These are phyloP conservation scores for Rhodosporidiobolus odoratus DNA, from an alignment of 768 basidiomycete genomes.

Conservation along the genomic window DNA sequence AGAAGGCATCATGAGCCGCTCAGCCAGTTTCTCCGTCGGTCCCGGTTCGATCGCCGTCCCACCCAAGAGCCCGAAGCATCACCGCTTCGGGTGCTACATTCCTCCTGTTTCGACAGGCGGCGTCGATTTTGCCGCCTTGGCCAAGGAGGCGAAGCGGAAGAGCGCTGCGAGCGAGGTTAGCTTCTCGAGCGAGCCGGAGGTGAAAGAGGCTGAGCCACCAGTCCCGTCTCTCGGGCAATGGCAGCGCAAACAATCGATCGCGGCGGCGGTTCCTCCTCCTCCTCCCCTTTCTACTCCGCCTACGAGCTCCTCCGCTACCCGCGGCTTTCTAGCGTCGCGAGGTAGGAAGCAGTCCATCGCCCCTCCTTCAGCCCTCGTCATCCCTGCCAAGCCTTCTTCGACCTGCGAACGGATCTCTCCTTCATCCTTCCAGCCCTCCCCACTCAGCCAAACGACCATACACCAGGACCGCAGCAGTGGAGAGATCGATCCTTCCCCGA, in stretches of 20 bases:
- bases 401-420: neutral
- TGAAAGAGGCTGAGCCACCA: neutral
- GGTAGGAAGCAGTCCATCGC: conserved; percentile 10
- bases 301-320: neutral
- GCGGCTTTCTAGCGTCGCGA: neutral
- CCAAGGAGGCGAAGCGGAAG: neutral
- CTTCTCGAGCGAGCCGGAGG: neutral
- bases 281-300: neutral
- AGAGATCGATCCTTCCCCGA: no score
- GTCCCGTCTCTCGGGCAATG: neutral
- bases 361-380: neutral
- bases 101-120: neutral
- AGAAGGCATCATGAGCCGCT: conserved; percentile 7
- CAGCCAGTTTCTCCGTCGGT: conserved; percentile 1
- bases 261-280: neutral
- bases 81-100: conserved; percentile 10
- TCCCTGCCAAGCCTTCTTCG: neutral
- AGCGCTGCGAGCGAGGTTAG: neutral
- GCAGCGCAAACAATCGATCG: conserved; percentile 3
- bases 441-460: no score
- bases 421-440: neutral
- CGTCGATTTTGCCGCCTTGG: neutral
- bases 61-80: conserved; percentile 9
- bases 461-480: no score
- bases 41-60: neutral